Conservation (phyloP, 805 yeast species). For the Candida broadrunensis region DNA sequence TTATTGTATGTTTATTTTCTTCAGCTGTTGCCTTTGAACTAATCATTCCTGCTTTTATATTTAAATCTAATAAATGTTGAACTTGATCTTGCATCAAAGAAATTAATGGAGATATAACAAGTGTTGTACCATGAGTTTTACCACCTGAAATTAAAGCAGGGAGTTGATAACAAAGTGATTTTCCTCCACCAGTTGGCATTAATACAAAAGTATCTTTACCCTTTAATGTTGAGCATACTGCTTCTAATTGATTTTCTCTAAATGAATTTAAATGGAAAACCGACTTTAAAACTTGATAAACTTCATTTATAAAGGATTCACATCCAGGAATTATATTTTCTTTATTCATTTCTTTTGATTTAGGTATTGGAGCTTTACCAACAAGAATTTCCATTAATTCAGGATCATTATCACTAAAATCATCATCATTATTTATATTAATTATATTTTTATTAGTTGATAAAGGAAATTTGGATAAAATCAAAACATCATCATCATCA, state of each 20-base stretch:
- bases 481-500: constrained; percentile 16
- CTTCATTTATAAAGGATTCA: constrained; percentile 68
- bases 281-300: constrained; percentile 50
- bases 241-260: constrained; percentile 82
- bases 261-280: constrained; percentile 66
- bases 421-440: constrained; percentile 10
- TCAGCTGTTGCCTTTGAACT: constrained; percentile 68
- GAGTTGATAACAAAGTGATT: constrained; percentile 90
- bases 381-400: constrained; percentile 19
- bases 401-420: constrained; percentile 35
- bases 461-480: constrained; percentile 12
- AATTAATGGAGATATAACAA: constrained; percentile 91
- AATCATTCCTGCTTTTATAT: constrained; percentile 83
- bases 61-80: constrained; percentile 63
- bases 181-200: constrained; percentile 99
- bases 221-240: constrained; percentile 68
- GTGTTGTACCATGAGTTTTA: constrained; percentile 74
- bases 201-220: constrained; percentile 90
- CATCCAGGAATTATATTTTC: constrained; percentile 26
- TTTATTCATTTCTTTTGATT: constrained; percentile 8
- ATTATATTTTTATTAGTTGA: not conserved
- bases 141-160: constrained; percentile 92
- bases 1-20: constrained; percentile 62
- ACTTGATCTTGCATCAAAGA: constrained; percentile 98
- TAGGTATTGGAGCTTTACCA: constrained; percentile 14